Evolutionary conservation across 2,329 filamentous ascomycete genomes (phyloP).

Genomic region (Thelonectria blattea): DNA sequence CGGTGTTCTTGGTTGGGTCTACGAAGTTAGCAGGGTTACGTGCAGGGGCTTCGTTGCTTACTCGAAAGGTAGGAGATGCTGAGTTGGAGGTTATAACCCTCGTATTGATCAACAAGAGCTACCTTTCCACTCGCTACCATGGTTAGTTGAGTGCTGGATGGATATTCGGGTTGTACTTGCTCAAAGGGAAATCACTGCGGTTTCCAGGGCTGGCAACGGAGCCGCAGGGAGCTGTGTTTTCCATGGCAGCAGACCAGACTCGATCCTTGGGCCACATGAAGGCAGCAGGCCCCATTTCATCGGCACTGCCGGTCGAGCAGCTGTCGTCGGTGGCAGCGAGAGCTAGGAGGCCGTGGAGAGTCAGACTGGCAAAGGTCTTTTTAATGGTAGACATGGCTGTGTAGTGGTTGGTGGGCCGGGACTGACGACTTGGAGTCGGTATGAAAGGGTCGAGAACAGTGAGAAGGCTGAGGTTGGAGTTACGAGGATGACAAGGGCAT

Average conservation of each 20-base stretch:
- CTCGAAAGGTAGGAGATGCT: constrained; percentile 57
- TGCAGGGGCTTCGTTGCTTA: constrained; percentile 34
- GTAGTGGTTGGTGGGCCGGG: not conserved
- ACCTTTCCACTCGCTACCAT: constrained; percentile 33
- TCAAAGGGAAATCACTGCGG: constrained; percentile 13
- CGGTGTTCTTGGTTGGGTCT: constrained; percentile 41
- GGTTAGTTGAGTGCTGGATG: not conserved
- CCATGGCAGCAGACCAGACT: constrained; percentile 10
- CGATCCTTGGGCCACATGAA: constrained; percentile 19
- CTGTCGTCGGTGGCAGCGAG: not conserved
- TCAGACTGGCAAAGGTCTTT: not conserved
- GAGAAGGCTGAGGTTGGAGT: no score
- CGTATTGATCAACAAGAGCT: constrained; percentile 58
- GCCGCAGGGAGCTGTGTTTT: constrained; percentile 12
- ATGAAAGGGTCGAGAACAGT: not conserved
- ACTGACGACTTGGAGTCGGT: not conserved
- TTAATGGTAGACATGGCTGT: not conserved
- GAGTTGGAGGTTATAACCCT: constrained; percentile 57
- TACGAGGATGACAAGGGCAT: not conserved
- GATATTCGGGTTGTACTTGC: not conserved
- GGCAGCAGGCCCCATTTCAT: constrained; percentile 14
- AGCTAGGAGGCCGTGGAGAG: not conserved
- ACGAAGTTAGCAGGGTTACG: not conserved
- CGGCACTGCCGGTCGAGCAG: not conserved
- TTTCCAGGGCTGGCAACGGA: constrained; percentile 4